phyloP scores from a whole-genome alignment of 1,284 basidiomycete genomes.

The Prillingera fragicola region DNA sequence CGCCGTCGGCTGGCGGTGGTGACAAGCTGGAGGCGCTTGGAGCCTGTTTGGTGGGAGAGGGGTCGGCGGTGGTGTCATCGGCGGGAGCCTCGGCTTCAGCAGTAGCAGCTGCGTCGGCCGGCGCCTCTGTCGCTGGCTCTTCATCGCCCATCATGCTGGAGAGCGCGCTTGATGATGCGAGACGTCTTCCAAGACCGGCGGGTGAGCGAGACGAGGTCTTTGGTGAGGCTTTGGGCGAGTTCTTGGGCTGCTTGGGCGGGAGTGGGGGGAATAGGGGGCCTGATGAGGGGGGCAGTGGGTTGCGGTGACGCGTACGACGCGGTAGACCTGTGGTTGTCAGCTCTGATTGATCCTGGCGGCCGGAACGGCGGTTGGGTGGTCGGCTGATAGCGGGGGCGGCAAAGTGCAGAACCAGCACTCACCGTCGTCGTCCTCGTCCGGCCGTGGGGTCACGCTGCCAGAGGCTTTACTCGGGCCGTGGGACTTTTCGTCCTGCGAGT shows the following conservation, averaged over 20 bases:
- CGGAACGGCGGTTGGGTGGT: not conserved
- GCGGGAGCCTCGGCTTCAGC: slow-evolving; percentile 4
- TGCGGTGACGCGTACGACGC: slow-evolving; percentile 37
- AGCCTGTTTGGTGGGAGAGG: slow-evolving; percentile 11
- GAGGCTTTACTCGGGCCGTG: slow-evolving; percentile 9
- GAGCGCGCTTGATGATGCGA: slow-evolving; percentile 19
- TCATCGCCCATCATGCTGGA: slow-evolving; percentile 19
- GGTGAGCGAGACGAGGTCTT: slow-evolving; percentile 20
- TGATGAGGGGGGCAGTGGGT: slow-evolving; percentile 40
- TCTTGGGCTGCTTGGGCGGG: slow-evolving; percentile 42
- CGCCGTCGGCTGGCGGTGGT: slow-evolving; percentile 35
- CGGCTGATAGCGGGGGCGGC: not conserved
- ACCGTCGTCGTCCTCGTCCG: slow-evolving; percentile 23
- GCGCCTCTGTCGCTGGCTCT: slow-evolving; percentile 10
- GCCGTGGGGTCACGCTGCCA: slow-evolving; percentile 19
- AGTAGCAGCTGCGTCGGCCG: not conserved
- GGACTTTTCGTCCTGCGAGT: slow-evolving; percentile 15
- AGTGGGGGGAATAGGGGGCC: slow-evolving; percentile 46
- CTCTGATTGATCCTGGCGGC: not conserved
- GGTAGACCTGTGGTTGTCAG: slow-evolving; percentile 20
- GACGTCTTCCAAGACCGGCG: slow-evolving; percentile 4
- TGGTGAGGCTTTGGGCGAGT: slow-evolving; percentile 33
- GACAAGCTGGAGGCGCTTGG: slow-evolving; percentile 23
- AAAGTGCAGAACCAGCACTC: slow-evolving; percentile 6
- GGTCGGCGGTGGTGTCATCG: not conserved